Conservation (phyloP, 176 grass and related monocot species). For the Zizania latifolia region DNA sequence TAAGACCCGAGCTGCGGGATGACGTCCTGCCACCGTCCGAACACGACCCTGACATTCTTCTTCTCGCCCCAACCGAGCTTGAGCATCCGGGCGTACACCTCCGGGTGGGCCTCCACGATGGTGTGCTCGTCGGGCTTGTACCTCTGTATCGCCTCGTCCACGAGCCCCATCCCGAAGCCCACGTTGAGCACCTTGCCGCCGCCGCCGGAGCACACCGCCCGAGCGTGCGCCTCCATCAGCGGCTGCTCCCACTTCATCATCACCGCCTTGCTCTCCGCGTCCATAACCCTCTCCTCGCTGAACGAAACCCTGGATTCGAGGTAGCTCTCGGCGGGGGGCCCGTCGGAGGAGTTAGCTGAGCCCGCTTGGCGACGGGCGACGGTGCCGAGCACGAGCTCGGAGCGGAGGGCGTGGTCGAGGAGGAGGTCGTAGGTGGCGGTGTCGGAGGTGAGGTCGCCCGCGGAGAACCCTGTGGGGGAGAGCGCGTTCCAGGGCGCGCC, state of each 20-base stretch:
- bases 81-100: conserved; percentile 79
- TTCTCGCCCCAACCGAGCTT: conserved; percentile 75
- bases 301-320: conserved; percentile 75
- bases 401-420: conserved; percentile 73
- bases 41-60: conserved; percentile 78
- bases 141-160: conserved; percentile 82
- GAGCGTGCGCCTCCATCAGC: conserved; percentile 93
- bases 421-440: conserved; percentile 63
- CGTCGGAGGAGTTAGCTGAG: conserved; percentile 2
- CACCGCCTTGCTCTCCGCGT: conserved; percentile 82
- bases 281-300: conserved; percentile 79
- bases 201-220: conserved; percentile 60
- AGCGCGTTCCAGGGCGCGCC: conserved; percentile 90
- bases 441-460: conserved; percentile 67
- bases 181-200: conserved; percentile 68
- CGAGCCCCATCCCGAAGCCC: conserved; percentile 94
- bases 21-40: conserved; percentile 90
- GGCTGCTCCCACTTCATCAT: conserved; percentile 98
- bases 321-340: conserved; percentile 26
- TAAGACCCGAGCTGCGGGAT: conserved; percentile 67
- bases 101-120: conserved; percentile 82
- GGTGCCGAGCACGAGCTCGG: conserved; percentile 83
- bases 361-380: conserved; percentile 38
- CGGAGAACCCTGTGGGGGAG: conserved; percentile 42
- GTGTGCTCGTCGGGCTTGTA: conserved; percentile 80